A percentile compares a stretch with the other conserved stretches of the same genome.
Conservation (phyloP, 2,329 filamentous ascomycete genomes). For the Ceratocystis colombiana region DNA sequence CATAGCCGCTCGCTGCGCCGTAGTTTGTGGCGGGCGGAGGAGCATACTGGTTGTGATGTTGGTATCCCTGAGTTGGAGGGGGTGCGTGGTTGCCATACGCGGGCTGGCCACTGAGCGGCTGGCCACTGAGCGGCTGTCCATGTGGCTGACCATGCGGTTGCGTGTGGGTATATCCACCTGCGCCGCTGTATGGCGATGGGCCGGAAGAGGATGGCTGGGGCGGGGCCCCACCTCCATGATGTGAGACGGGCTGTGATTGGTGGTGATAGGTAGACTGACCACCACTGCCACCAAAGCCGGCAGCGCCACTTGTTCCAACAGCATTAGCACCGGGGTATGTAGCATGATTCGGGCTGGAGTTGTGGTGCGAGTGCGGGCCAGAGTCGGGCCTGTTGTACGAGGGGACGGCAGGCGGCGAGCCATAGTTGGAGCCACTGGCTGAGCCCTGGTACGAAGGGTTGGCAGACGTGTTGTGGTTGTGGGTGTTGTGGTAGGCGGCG, state of each 20-base stretch:
- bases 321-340: constrained; percentile 25
- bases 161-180: constrained; percentile 19
- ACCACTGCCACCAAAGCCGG: constrained; percentile 30
- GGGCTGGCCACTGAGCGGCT: constrained; percentile 27
- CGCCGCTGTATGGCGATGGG: constrained; percentile 17
- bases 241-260: constrained; percentile 25
- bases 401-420: constrained; percentile 28
- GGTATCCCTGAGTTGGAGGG: constrained; percentile 26
- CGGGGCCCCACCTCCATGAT: constrained; percentile 10
- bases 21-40: constrained; percentile 24
- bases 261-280: constrained; percentile 29
- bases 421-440: constrained; percentile 28
- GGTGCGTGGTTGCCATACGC: constrained; percentile 24
- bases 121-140: constrained; percentile 27
- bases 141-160: constrained; percentile 13
- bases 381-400: constrained; percentile 25
- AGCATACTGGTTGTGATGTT: constrained; percentile 28
- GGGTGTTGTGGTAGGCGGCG: constrained; percentile 17
- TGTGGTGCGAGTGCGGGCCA: constrained; percentile 24
- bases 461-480: constrained; percentile 6
- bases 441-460: constrained; percentile 27
- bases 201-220: constrained; percentile 21
- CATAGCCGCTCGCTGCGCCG: constrained; percentile 18
- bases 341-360: constrained; percentile 27
- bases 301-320: constrained; percentile 28